Evolutionary conservation across 2,329 filamentous ascomycete genomes (phyloP), one percentile per base, ranked within the genome.

Genomic region (Aspergillus sergii): DNA sequence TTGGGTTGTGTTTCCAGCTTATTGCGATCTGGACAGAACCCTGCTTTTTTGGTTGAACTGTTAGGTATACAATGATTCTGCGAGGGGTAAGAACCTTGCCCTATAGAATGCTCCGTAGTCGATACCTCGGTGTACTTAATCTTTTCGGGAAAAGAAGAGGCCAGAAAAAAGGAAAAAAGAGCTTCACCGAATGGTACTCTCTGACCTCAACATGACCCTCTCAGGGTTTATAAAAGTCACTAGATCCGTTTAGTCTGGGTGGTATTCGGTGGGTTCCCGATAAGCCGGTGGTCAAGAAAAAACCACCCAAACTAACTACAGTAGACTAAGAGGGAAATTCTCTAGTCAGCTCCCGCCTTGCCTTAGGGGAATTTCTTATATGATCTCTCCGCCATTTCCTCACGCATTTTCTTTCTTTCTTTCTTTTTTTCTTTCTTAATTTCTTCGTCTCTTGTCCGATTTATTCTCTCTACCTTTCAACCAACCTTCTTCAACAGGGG

Each of bases 321-420:
- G 1, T 11, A 28, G 12, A 36, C 34, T 6, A 19, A 16, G 30
- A 32, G 28, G 28, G n/a, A 51, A 54, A 16, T 36, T 55, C 51
- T 55, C 51, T 14, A 23, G 51, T 54, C 51, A 41, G 51, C 48
- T 64, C 63, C 43, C 30, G 45, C 57, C 45, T 28, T 23, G 55
- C 60, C 53, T 34, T 59, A 55, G 32, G 9, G n/a, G 51, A 41
- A 41, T 41, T 41, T 19, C 32, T 55, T 32, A n/a, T 55, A 26
- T 23, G 23, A 7, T 19, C 51, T 59, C 53, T 51, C 54, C 57
- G 62, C 60, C 60, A 60, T 61, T 66, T 68, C 55, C 60, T 57
- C 60, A 53, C 30, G 39, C 16, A n/a, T n/a, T 53, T 19, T 58
- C 43, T 53, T 50, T 50, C 56, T 61, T 59, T 60, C 51, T 55